These are phyloP conservation scores for Litchi chinensis DNA, from an alignment of 345 rosid species.

Conservation along the genomic window DNA sequence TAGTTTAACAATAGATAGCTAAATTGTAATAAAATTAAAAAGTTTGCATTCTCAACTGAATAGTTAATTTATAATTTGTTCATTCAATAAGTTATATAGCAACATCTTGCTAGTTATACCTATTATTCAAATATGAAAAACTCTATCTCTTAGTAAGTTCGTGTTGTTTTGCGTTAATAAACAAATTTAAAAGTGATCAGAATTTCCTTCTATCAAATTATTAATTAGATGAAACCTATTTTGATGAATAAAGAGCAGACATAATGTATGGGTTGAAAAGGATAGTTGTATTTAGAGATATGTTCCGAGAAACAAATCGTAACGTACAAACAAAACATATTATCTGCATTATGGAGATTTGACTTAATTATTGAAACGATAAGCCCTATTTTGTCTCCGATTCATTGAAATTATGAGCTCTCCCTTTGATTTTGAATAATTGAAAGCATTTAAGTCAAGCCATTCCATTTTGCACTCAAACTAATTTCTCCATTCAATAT, in stretches of 20 bases:
- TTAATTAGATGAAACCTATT: too few species aligned
- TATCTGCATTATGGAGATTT: conserved; percentile 14
- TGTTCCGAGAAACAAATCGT: background rate
- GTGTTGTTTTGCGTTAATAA: too few species aligned
- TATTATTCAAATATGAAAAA: too few species aligned
- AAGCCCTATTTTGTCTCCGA: background rate
- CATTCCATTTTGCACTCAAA: background rate
- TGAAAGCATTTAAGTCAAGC: background rate
- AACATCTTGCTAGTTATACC: too few species aligned
- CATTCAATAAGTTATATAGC: too few species aligned
- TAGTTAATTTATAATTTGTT: too few species aligned
- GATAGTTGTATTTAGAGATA: background rate
- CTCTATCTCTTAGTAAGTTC: too few species aligned
- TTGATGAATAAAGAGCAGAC: background rate
- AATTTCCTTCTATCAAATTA: too few species aligned
- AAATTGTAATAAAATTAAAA: too few species aligned
- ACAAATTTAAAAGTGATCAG: too few species aligned
- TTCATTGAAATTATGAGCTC: background rate
- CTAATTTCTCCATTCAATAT: background rate
- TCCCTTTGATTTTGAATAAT: background rate
- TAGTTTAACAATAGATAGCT: too few species aligned
- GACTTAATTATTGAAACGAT: background rate
- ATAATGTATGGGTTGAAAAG: background rate
- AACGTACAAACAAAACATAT: conserved; percentile 2
- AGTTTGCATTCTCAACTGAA: too few species aligned